Evolutionary conservation across 805 yeast genomes (phyloP), one percentile per base, ranked within the genome.

Genomic region (Teunomyces aglyptinius): DNA sequence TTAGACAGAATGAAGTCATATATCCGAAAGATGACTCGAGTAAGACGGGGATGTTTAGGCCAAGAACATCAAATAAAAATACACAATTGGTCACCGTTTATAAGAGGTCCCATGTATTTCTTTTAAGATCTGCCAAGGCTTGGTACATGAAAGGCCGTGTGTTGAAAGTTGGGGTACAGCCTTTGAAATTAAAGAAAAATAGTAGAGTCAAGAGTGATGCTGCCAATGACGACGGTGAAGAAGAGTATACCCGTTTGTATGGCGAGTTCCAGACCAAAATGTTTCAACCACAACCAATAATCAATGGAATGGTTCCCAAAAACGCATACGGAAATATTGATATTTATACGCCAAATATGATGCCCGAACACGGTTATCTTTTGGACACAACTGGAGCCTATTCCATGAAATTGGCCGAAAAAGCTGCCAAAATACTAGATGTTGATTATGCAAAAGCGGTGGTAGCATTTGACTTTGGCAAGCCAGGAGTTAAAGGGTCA

Each of bases 381-480:
- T 67, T 90, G 5, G 53, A 54, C 2, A 51, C 58, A 2, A 46
- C 57, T 1, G 54, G 47, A 1, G 44, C 42, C 3, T 55, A 53
- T 22, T 68, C 75, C 5, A 65, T 78, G 54, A 75, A 78, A 32
- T 64, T 75, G 47, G 81, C 86, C 0, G 81, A 78, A 32, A 73
- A 73, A 41, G 97, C 98, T 0, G 96, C 96, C 0, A 77, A 77
- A 48, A 59, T 82, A 0, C 56, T 91, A 8, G 81, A 78, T 0
- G 75, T 92, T 5, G 96, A 89, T 53, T 89, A 75, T 68, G 97
- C 96, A 0, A 83, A 81, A 41, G 98, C 97, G 0, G 91, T 90
- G 2, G 83, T 85, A 2, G 89, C 91, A 0, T 92, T 94, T 67
- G 94, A 89, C 46, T 94, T 87, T 65, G 64, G 62, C 6, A 31